Conservation (phyloP, 2,329 filamentous ascomycete species). For the Thielaviopsis ethacetica region DNA sequence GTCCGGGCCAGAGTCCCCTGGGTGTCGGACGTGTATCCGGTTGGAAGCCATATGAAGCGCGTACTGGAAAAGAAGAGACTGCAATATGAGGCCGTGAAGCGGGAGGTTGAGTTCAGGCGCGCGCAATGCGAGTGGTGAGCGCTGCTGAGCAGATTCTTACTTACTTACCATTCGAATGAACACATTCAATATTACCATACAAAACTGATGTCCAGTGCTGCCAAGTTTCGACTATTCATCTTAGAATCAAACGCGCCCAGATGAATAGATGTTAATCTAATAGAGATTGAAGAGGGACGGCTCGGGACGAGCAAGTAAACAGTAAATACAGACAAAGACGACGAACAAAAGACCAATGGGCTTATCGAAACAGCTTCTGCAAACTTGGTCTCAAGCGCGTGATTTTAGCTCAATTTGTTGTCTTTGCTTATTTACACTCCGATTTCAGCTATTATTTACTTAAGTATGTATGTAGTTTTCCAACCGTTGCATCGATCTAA, state of each 20-base stretch:
- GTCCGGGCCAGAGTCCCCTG: neutral
- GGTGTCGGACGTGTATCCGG: neutral
- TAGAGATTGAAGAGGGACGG: too few species aligned
- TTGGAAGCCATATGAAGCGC: neutral
- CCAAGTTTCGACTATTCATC: neutral
- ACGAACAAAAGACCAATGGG: too few species aligned
- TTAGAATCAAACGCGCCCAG: too few species aligned
- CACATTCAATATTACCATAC: too few species aligned
- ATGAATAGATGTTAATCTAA: too few species aligned
- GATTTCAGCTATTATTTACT: too few species aligned
- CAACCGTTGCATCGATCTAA: neutral
- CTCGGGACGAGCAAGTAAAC: too few species aligned
- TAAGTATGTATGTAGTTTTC: too few species aligned
- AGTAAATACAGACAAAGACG: too few species aligned
- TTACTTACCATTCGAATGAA: too few species aligned
- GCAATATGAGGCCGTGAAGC: neutral
- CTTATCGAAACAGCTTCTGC: too few species aligned
- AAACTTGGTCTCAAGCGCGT: neutral
- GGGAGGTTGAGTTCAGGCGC: neutral
- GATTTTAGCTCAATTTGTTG: neutral
- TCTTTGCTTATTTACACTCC: neutral
- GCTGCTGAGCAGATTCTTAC: too few species aligned
- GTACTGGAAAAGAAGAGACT: neutral
- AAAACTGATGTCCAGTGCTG: neutral
- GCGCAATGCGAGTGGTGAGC: neutral